Base-by-base conservation (phyloP, 2,329 filamentous ascomycete species). In the Endocalyx cinctus region DNA sequence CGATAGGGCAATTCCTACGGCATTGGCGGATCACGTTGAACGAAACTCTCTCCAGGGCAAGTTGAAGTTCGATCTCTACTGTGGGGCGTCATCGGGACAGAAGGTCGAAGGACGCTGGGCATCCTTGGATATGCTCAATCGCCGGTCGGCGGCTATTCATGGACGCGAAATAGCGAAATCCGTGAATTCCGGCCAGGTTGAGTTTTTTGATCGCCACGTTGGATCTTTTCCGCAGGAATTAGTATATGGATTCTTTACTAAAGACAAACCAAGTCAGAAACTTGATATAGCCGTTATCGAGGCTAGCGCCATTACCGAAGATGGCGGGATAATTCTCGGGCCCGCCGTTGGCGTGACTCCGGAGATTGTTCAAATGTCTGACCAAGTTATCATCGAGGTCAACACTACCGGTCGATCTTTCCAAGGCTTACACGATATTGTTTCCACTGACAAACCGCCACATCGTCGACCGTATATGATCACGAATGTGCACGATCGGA, bases 51-150 rank as follows among this genome's bases (percentile, higher is more conserved):
- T 94, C 12, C 80, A 94, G 62, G 87, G 87, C 36, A 69, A 94
- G 70, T 69, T 94, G 48, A 85, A 85, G 53, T 94, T 92, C 70
- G 82, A 79, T 37, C 74, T 94, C 13, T 94, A 94, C 48, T 87
- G 94, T 8, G 88, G 87, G 33, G 87, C 87, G n/a, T 90, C 84
- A 5, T 88, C 85, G 12, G 87, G 87, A 23, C 84, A 87, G 13
- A 88, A 92, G 66, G 94, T 87, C 0, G 87, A 94, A 68, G 90
- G 92, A 62, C 74, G 87, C 60, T 94, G 88, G 88, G 87, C 88
- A 12, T 63, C 68, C 5, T 68, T 90, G 43, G 82, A 94, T 64
- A 94, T 94, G 87, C 94, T 94, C 51, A 82, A 90, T 66, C 74
- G 87, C 37, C 77, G 87, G 37, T 77, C 78, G 47, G 88, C 87